phyloP scores from a whole-genome alignment of 2,329 filamentous ascomycete genomes.

The Ceratocystis colombiana region DNA sequence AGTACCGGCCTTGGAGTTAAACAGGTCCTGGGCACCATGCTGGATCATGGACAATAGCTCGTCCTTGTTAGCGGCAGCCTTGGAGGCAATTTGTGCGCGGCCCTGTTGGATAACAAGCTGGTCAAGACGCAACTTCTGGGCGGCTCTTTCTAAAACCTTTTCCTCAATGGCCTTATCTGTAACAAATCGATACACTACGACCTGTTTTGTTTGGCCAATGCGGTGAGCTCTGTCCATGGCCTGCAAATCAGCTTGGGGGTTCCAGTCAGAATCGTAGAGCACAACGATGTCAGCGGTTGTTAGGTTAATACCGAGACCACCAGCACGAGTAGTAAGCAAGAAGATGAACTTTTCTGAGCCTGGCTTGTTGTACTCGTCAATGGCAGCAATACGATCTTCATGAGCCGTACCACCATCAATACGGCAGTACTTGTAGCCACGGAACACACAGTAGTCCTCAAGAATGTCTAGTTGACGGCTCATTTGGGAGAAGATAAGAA shows the following conservation, averaged over 20 bases:
- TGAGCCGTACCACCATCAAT: constrained; percentile 96
- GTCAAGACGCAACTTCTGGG: constrained; percentile 90
- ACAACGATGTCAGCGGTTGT: constrained; percentile 93
- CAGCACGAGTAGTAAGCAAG: constrained; percentile 85
- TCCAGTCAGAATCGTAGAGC: constrained; percentile 97
- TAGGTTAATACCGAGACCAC: constrained; percentile 92
- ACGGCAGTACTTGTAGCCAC: constrained; percentile 88
- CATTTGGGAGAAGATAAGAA: constrained; percentile 99
- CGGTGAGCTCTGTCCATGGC: constrained; percentile 98
- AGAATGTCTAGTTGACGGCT: constrained; percentile 92
- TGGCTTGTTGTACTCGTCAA: constrained; percentile 96
- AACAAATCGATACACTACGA: constrained; percentile 90
- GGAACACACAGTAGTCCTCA: constrained; percentile 96
- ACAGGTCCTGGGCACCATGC: constrained; percentile 92
- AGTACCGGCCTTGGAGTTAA: constrained; percentile 59
- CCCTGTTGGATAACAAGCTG: constrained; percentile 98
- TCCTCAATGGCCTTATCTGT: constrained; percentile 98
- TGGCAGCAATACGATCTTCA: constrained; percentile 92
- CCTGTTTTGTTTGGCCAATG: constrained; percentile 97
- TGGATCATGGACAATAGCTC: constrained; percentile 97
- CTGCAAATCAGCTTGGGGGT: constrained; percentile 93
- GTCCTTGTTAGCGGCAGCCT: constrained; percentile 89
- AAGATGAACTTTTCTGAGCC: constrained; percentile 96
- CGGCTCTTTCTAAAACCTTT: constrained; percentile 91
- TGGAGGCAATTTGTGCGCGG: constrained; percentile 78